Evolutionary conservation across 1,284 basidiomycete genomes (phyloP), one percentile per base, ranked within the genome.

Genomic region (Malassezia restricta): DNA sequence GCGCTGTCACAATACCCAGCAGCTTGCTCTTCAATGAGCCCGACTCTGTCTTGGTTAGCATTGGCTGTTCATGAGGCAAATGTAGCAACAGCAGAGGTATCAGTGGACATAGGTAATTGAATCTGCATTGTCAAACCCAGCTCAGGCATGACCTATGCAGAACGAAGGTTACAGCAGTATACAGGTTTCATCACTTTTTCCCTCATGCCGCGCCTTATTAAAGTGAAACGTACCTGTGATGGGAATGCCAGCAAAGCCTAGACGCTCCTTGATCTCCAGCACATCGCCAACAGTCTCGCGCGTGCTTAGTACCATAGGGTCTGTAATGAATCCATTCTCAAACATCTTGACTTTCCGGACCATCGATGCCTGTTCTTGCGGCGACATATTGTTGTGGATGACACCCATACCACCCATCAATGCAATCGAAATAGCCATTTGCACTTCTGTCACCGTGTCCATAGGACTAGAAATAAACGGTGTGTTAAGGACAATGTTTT

Each of bases 391-490:
- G 78, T 98, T 90, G 76, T 99, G 92, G 69, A 98, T 96, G 68
- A 98, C 88, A 78, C 94, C 92, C 64, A 99, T 86, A 54, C 92
- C 94, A 50, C 94, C 92, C 61, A 94, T 66, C 17, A 73, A 56
- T 20, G 64, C 70, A 45, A 73, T 64, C 7, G 66, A 55, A 38
- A 98, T 94, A 47, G 92, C 92, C 91, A 98, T 99, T 65, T 91
- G 83, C 57, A 81, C 82, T 77, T 96, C 92, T 3, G 94, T 98
- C 62, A 99, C 92, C 31, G 92, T 98, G 78, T 99, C 92, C 92
- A 99, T 99, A 39, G 94, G 92, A 55, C 88, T 92, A 74, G 88
- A 94, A 77, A 96, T 79, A 77, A 99, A 94, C 0, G 94, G 92
- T 0, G 91, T 91, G 77, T 90, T 95, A 68, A 99, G 80, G 39